A percentile compares a stretch with the other conserved stretches of the same genome.
Evolutionary conservation across 2,329 filamentous ascomycete species (phyloP).

Genomic region (Diaporthe citriasiana): DNA sequence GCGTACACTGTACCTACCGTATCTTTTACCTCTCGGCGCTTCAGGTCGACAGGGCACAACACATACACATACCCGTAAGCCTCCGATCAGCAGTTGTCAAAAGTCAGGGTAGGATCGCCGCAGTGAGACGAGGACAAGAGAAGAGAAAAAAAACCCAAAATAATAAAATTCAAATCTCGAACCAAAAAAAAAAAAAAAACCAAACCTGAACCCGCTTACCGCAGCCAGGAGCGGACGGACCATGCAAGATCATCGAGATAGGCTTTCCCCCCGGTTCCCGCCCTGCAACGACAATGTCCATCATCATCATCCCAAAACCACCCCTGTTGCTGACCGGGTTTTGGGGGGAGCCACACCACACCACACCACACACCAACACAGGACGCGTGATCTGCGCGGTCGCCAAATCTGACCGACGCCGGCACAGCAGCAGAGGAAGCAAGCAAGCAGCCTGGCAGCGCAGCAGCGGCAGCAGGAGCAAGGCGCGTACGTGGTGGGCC

Average conservation of each 20-base stretch:
- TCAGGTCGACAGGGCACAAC: background rate
- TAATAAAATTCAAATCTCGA: background rate
- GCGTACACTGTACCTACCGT: background rate
- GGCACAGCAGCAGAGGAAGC: slow-evolving; percentile 23
- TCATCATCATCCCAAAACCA: background rate
- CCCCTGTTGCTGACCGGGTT: slow-evolving; percentile 10
- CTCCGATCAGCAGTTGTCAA: background rate
- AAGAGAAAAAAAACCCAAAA: background rate
- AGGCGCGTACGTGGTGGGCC: slow-evolving; percentile 23
- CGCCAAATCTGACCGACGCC: slow-evolving; percentile 31
- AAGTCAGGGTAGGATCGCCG: slow-evolving; percentile 1
- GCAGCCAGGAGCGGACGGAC: slow-evolving; percentile 12
- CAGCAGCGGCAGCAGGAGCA: slow-evolving; percentile 1
- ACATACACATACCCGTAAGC: background rate
- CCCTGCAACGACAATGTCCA: background rate
- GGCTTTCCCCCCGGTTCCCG: background rate
- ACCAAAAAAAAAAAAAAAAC: slow-evolving; percentile 1
- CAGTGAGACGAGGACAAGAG: too few species aligned
- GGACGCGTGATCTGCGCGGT: slow-evolving; percentile 19
- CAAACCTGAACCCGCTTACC: background rate
- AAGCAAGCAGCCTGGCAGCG: background rate
- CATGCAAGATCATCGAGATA: slow-evolving; percentile 34
- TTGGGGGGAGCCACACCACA: background rate
- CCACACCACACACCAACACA: background rate
- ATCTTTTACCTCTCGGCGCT: background rate